phyloP scores from a whole-genome alignment of 2,329 filamentous ascomycete genomes.

The Hyphodiscus sp. region DNA sequence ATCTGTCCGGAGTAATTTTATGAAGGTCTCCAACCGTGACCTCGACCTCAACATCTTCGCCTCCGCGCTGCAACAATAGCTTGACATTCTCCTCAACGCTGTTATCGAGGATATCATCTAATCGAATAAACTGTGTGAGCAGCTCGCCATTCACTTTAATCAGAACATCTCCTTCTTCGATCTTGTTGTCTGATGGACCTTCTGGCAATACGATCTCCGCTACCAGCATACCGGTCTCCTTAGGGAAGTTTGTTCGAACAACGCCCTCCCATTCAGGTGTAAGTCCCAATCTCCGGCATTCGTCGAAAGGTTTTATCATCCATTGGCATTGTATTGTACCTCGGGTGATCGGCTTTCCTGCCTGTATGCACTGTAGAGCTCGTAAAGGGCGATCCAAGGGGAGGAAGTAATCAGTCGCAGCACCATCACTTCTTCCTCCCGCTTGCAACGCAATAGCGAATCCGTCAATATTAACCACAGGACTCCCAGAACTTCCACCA shows the following conservation, averaged over 20 bases:
- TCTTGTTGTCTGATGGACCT: constrained; percentile 77
- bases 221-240: constrained; percentile 94
- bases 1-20: constrained; percentile 89
- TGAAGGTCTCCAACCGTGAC: constrained; percentile 85
- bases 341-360: constrained; percentile 68
- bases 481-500: constrained; percentile 95
- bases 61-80: constrained; percentile 80
- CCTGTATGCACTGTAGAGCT: constrained; percentile 78
- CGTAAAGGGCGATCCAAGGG: constrained; percentile 85
- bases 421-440: constrained; percentile 86
- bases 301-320: constrained; percentile 94
- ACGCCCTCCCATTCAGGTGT: constrained; percentile 80
- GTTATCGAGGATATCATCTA: constrained; percentile 88
- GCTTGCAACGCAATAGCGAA: constrained; percentile 89
- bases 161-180: constrained; percentile 91
- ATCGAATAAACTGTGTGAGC: constrained; percentile 82
- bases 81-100: constrained; percentile 74
- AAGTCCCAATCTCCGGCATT: constrained; percentile 84
- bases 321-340: constrained; percentile 99
- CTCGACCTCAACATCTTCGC: constrained; percentile 74
- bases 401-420: constrained; percentile 95
- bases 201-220: constrained; percentile 91
- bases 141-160: constrained; percentile 91
- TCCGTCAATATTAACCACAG: constrained; percentile 92
- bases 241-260: constrained; percentile 76